phyloP scores from a whole-genome alignment of 768 basidiomycete species.

The Tremella fuciformis region DNA sequence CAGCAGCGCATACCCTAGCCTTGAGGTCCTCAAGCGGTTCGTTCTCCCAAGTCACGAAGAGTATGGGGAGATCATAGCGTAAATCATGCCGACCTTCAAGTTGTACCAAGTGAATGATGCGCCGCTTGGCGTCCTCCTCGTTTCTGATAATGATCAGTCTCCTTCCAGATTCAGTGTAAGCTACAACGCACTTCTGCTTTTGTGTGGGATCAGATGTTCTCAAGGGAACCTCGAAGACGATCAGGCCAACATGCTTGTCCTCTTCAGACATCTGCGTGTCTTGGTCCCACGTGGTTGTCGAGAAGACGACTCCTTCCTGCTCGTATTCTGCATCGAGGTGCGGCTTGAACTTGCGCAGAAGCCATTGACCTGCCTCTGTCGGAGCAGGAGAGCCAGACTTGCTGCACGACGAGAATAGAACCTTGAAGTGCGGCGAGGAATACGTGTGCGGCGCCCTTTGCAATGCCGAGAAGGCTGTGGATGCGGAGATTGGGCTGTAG shows the following conservation, averaged over 20 bases:
- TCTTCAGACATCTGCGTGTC: conserved; percentile 2
- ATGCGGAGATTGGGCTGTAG: background rate
- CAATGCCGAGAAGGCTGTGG: background rate
- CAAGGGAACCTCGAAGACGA: conserved; percentile 33
- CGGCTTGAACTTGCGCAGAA: conserved; percentile 28
- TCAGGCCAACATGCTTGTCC: conserved; percentile 19
- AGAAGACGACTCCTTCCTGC: conserved; percentile 17
- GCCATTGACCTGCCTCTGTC: conserved; percentile 27
- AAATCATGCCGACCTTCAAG: background rate
- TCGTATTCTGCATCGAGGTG: conserved; percentile 8
- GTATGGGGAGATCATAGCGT: conserved; percentile 25
- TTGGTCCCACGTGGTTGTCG: too few relatives aligned
- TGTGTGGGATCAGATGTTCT: conserved; percentile 14
- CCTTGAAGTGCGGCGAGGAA: conserved; percentile 12
- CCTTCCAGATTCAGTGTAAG: background rate
- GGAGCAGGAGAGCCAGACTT: conserved; percentile 23
- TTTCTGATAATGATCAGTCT: conserved; percentile 15
- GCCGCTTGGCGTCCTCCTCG: conserved; percentile 29
- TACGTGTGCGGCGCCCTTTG: background rate
- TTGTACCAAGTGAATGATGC: conserved; percentile 19
- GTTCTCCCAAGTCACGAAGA: conserved; percentile 38
- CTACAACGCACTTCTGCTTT: conserved; percentile 22
- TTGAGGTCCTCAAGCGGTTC: conserved; percentile 31
- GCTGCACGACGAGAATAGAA: conserved; percentile 15
- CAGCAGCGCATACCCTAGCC: conserved; percentile 25